A percentile compares a stretch with the other conserved stretches of the same genome.
These are phyloP conservation scores for Reticulascus tulasneorum DNA, from an alignment of 2,329 filamentous ascomycete genomes.

Conservation along the genomic window DNA sequence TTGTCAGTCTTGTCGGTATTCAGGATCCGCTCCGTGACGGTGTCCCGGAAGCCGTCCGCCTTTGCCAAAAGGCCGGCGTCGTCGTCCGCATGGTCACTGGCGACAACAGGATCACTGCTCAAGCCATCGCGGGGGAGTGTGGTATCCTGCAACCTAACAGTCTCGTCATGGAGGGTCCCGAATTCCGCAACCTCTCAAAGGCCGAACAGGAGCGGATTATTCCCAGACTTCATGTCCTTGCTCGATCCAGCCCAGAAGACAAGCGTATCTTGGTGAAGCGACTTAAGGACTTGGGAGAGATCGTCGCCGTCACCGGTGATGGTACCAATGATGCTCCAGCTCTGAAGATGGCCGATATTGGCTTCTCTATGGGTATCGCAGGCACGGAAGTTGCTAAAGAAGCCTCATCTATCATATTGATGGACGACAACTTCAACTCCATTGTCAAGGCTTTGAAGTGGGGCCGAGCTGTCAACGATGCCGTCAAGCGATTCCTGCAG, in stretches of 20 bases:
- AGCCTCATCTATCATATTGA: constrained; percentile 78
- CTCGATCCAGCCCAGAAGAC: constrained; percentile 71
- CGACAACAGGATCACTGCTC: constrained; percentile 75
- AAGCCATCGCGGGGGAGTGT: constrained; percentile 75
- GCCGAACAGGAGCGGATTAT: constrained; percentile 64
- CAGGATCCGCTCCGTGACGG: constrained; percentile 75
- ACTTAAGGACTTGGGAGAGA: constrained; percentile 69
- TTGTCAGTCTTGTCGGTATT: constrained; percentile 71
- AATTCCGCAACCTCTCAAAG: constrained; percentile 68
- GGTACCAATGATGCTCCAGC: constrained; percentile 82
- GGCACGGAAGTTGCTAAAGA: constrained; percentile 84
- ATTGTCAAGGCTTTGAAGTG: constrained; percentile 80
- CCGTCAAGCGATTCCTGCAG: constrained; percentile 72
- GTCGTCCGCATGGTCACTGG: constrained; percentile 83
- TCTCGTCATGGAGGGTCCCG: constrained; percentile 72
- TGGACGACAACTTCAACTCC: constrained; percentile 86
- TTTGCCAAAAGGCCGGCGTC: constrained; percentile 73
- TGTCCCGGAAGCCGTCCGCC: constrained; percentile 67
- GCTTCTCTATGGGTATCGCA: constrained; percentile 81
- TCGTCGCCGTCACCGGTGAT: constrained; percentile 78
- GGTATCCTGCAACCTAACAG: constrained; percentile 68
- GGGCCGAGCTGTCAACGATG: constrained; percentile 74
- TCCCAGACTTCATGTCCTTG: constrained; percentile 66
- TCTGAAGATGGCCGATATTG: constrained; percentile 75
- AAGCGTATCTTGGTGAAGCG: constrained; percentile 70